phyloP scores from a whole-genome alignment of 495 filamentous ascomycete species.

The Hyaloscypha finlandica region DNA sequence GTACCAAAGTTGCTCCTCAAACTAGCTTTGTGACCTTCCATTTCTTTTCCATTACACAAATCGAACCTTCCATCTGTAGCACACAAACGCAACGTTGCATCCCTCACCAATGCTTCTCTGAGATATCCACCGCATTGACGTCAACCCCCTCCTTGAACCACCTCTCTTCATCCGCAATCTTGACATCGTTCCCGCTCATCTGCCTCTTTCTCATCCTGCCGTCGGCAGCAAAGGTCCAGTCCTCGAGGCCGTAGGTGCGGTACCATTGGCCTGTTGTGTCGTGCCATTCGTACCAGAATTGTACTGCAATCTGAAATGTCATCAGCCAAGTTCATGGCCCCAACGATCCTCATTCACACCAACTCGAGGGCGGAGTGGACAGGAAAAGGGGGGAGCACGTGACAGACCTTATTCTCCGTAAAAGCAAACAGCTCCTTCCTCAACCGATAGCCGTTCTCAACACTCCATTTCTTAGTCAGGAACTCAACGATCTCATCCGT shows the following conservation, averaged over 20 bases:
- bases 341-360: background rate
- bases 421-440: conserved; percentile 89
- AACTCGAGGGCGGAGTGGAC: background rate
- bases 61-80: background rate
- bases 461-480: conserved; percentile 74
- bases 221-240: conserved; percentile 84
- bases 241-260: conserved; percentile 86
- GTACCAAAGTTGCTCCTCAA: background rate
- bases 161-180: conserved; percentile 61
- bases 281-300: conserved; percentile 92
- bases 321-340: background rate
- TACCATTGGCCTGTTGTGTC: conserved; percentile 80
- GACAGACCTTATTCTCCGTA: conserved; percentile 56
- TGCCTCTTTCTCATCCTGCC: conserved; percentile 83
- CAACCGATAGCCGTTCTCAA: conserved; percentile 72
- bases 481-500: conserved; percentile 70
- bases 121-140: conserved; percentile 71
- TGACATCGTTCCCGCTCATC: conserved; percentile 91
- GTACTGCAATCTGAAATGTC: conserved; percentile 66
- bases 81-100: background rate
- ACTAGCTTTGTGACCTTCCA: background rate
- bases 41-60: conserved; percentile 2
- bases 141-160: conserved; percentile 75
- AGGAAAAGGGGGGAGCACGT: background rate
- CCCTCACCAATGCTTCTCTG: conserved; percentile 72